Evolutionary conservation across 345 rosid genomes (phyloP).

Genomic region (Mangifera indica): DNA sequence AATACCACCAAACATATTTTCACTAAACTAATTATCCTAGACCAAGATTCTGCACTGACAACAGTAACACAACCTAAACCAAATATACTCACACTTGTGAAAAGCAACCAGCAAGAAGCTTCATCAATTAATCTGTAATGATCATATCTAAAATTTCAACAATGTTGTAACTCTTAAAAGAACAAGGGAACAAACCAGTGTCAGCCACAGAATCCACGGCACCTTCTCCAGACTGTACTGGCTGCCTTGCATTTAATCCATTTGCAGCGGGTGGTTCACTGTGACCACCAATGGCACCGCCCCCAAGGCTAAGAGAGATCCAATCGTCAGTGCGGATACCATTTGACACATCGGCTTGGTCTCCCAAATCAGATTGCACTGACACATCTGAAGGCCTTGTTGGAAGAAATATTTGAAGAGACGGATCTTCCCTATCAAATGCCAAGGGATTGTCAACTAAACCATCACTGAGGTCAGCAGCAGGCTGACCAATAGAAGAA

Average conservation of each 20-base stretch:
- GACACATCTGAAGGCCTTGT: constrained; percentile 70
- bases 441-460: constrained; percentile 83
- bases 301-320: constrained; percentile 95
- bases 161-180: constrained; percentile 8
- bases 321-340: constrained; percentile 78
- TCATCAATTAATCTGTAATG: neutral
- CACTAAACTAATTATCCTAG: neutral
- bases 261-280: constrained; percentile 46
- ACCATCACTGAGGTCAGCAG: constrained; percentile 52
- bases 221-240: constrained; percentile 47
- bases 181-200: constrained; percentile 64
- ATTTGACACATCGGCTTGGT: constrained; percentile 67
- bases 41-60: neutral
- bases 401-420: constrained; percentile 93
- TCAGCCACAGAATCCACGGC: constrained; percentile 59
- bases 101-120: constrained; percentile 8
- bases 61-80: neutral
- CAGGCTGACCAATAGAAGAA: constrained; percentile 51
- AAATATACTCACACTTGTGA: neutral
- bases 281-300: constrained; percentile 50
- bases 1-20: neutral
- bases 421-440: constrained; percentile 79
- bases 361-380: constrained; percentile 54
- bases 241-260: constrained; percentile 56
- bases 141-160: constrained; percentile 2